Percentiles rank a stretch among this genome's conserved stretches.
Conservation (phyloP, 768 basidiomycete genomes). For the Lyophyllum atratum region DNA sequence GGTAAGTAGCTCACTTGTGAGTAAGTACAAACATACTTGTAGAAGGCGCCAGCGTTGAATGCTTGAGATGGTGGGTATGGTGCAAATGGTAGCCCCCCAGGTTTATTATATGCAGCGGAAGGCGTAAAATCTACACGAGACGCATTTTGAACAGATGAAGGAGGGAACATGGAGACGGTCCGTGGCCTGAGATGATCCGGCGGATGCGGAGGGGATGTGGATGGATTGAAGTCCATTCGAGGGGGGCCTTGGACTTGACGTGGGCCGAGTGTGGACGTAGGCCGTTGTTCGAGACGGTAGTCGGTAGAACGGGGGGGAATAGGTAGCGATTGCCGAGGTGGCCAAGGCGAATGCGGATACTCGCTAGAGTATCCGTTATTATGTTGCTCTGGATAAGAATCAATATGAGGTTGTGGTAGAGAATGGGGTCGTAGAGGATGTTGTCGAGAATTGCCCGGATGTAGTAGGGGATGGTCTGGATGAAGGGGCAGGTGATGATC, state of each 20-base stretch:
- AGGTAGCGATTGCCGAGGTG: slow-evolving; percentile 22
- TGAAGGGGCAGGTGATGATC: slow-evolving; percentile 8
- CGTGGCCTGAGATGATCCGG: slow-evolving; percentile 6
- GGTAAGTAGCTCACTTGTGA: not conserved
- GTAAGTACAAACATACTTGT: slow-evolving; percentile 45
- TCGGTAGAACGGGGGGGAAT: slow-evolving; percentile 7
- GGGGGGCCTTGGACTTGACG: not conserved
- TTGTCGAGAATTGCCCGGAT: slow-evolving; percentile 4
- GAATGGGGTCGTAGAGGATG: not conserved
- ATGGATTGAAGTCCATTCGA: not conserved
- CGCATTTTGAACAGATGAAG: slow-evolving; percentile 5
- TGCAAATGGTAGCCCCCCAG: not conserved
- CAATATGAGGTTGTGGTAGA: not conserved
- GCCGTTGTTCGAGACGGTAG: slow-evolving; percentile 12
- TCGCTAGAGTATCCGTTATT: not conserved
- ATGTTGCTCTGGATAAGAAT: not conserved
- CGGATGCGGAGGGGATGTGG: not conserved
- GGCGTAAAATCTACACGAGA: slow-evolving; percentile 42
- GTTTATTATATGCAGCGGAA: slow-evolving; percentile 43
- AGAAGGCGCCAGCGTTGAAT: slow-evolving; percentile 42
- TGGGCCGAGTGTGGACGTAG: slow-evolving; percentile 5
- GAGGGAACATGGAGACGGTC: slow-evolving; percentile 5
- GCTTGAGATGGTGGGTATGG: slow-evolving; percentile 37
- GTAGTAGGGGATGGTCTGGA: slow-evolving; percentile 7
- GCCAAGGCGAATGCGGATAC: slow-evolving; percentile 9